Evolutionary conservation across 2,329 filamentous ascomycete genomes (phyloP).

Genomic region (Hypocreales sp.): DNA sequence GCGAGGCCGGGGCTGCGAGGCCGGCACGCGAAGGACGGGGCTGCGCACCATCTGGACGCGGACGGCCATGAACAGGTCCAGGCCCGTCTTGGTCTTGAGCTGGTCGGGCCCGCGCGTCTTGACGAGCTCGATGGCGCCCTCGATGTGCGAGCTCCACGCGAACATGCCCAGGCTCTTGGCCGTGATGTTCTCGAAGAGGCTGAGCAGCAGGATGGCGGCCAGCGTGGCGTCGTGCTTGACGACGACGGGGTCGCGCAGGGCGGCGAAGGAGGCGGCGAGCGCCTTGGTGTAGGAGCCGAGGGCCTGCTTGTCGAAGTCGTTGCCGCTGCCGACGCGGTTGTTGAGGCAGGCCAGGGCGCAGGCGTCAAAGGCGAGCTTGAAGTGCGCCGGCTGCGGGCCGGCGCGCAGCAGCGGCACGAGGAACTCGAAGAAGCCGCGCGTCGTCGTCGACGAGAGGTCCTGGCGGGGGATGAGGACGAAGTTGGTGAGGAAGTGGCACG

Average conservation of each 20-base stretch:
- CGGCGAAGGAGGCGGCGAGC: slow-evolving; percentile 32
- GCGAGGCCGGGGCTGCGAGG: too few species aligned
- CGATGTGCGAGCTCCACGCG: slow-evolving; percentile 47
- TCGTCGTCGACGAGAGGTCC: slow-evolving; percentile 18
- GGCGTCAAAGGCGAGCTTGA: slow-evolving; percentile 40
- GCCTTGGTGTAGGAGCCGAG: slow-evolving; percentile 36
- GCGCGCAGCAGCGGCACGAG: slow-evolving; percentile 35
- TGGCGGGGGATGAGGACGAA: slow-evolving; percentile 37
- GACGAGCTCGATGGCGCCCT: slow-evolving; percentile 43
- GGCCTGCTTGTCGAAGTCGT: slow-evolving; percentile 20
- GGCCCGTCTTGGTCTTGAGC: slow-evolving; percentile 32
- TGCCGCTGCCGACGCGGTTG: slow-evolving; percentile 25
- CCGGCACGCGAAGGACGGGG: too few species aligned
- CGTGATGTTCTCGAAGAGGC: slow-evolving; percentile 43
- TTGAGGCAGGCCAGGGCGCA: slow-evolving; percentile 40
- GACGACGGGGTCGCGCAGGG: slow-evolving; percentile 30
- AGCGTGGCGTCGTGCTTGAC: slow-evolving; percentile 38
- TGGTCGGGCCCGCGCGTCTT: slow-evolving; percentile 39
- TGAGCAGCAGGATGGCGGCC: slow-evolving; percentile 40
- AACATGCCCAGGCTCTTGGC: slow-evolving; percentile 35
- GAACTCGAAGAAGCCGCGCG: slow-evolving; percentile 41
- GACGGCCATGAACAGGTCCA: slow-evolving; percentile 40
- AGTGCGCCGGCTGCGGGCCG: slow-evolving; percentile 24
- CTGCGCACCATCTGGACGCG: slow-evolving; percentile 37
- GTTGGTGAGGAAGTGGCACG: slow-evolving; percentile 43